A percentile compares a stretch with the other conserved stretches of the same genome.
phyloP scores from a whole-genome alignment of 2,329 filamentous ascomycete species.

The Periconia sp. region DNA sequence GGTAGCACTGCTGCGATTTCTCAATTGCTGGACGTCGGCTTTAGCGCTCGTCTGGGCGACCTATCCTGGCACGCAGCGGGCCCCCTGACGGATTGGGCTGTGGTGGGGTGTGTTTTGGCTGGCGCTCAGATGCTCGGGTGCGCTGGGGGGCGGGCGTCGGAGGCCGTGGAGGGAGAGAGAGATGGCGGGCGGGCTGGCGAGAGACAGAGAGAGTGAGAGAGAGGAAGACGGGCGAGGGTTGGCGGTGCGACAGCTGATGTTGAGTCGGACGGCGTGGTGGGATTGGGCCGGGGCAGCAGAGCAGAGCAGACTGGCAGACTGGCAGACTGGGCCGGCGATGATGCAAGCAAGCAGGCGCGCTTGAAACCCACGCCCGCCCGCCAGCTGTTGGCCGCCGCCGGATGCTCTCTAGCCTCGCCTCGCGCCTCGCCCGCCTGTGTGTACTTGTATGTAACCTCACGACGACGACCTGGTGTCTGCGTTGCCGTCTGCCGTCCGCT shows the following conservation, averaged over 20 bases:
- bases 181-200: not conserved
- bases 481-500: too few relatives aligned
- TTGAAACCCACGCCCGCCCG: conserved; percentile 9
- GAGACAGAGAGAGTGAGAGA: too few relatives aligned
- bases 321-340: conserved; percentile 15
- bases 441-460: too few relatives aligned
- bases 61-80: conserved; percentile 26
- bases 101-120: conserved; percentile 18
- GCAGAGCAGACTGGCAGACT: conserved; percentile 1
- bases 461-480: too few relatives aligned
- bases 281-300: conserved; percentile 1
- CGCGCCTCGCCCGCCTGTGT: too few relatives aligned
- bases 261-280: conserved; percentile 1
- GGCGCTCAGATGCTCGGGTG: conserved; percentile 14
- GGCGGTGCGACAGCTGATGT: conserved; percentile 7
- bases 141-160: conserved; percentile 14
- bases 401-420: not conserved
- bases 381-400: too few relatives aligned
- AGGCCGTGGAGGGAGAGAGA: conserved; percentile 4
- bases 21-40: conserved; percentile 42
- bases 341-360: conserved; percentile 21
- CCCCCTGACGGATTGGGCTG: conserved; percentile 32
- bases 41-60: conserved; percentile 42
- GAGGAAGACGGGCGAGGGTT: not conserved
- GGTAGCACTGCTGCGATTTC: conserved; percentile 32